Conservation (phyloP, 163 green algal genomes). For the Chlamydomonas reinhardtii region DNA sequence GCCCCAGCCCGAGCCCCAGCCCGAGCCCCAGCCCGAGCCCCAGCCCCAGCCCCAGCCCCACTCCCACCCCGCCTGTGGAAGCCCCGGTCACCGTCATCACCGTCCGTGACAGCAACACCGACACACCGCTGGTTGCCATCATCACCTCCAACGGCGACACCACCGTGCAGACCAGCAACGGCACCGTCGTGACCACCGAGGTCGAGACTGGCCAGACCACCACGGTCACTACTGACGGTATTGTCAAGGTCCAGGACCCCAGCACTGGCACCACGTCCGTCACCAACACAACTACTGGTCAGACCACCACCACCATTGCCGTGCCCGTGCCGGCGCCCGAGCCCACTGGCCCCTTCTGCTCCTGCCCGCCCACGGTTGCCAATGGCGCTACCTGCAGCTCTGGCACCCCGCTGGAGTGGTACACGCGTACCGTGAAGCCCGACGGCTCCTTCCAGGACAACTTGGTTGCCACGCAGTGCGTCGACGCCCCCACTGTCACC, state of each 20-base stretch:
- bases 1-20: not conserved
- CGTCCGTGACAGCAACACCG: no score
- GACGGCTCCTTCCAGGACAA: no score
- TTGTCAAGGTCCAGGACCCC: no score
- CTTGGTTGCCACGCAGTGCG: conserved; percentile 9
- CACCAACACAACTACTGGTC: no score
- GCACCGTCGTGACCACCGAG: no score
- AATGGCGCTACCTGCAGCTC: not conserved
- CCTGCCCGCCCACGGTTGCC: not conserved
- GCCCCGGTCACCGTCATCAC: not conserved
- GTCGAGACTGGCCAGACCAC: no score
- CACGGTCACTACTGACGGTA: no score
- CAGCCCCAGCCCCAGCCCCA: not conserved
- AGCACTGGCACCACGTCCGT: not conserved
- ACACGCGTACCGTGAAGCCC: not conserved
- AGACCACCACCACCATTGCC: not conserved
- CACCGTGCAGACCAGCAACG: no score
- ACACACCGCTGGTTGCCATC: no score
- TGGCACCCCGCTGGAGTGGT: not conserved
- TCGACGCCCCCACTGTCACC: not conserved
- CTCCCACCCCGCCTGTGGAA: not conserved
- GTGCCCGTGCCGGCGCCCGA: not conserved
- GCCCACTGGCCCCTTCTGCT: not conserved
- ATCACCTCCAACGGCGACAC: no score
- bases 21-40: not conserved